Evolutionary conservation across 2,329 filamentous ascomycete species (phyloP), one percentile per base, ranked within the genome.

Genomic region (Whalleya microplaca): DNA sequence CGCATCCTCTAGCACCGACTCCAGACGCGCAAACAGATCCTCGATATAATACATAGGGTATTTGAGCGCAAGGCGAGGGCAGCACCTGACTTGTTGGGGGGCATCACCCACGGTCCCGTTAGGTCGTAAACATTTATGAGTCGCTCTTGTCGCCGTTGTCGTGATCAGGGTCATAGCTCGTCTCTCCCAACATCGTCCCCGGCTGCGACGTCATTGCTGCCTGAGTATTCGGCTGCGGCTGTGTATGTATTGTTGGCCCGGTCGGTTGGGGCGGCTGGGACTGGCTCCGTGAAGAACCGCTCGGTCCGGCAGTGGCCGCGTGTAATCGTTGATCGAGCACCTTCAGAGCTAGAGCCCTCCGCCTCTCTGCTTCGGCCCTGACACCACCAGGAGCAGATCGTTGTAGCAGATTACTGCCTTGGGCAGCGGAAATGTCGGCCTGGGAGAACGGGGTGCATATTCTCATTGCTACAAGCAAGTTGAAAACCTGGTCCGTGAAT

Each of bases 241-340:
- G 86, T 42, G 76, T 80, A 60, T 84, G 80, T 21, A 86, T 79
- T 3, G 82, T 81, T 8, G 84, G 81, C 9, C 83, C 83, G 1
- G 76, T 78, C 1, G 80, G 73, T 20, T 75, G 73, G 3, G 80
- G 80, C 44, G 74, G 71, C 55, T 69, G 71, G 12, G 72, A 69
- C 5, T 69, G 64, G 55, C 71, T 64, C 56, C 75, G 73, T 42
- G 80, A 70, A 23, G 77, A 72, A 45, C 81, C 76, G 56, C 74
- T 82, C 32, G 80, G 41, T 49, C 60, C 61, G 10, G 55, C 80
- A 16, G 90, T 88, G 2, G 92, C 92, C n/a, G 91, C 90, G 73
- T 95, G 90, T 50, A 99, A 79, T 62, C 95, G 84, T 76, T 98
- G 92, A 73, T 99, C 95, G 52, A 99, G 78, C 2, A 93, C 94